A percentile compares a stretch with the other conserved stretches of the same genome.
phyloP scores from a whole-genome alignment of 169 alveolate genomes.

The Perkinsus marinus region DNA sequence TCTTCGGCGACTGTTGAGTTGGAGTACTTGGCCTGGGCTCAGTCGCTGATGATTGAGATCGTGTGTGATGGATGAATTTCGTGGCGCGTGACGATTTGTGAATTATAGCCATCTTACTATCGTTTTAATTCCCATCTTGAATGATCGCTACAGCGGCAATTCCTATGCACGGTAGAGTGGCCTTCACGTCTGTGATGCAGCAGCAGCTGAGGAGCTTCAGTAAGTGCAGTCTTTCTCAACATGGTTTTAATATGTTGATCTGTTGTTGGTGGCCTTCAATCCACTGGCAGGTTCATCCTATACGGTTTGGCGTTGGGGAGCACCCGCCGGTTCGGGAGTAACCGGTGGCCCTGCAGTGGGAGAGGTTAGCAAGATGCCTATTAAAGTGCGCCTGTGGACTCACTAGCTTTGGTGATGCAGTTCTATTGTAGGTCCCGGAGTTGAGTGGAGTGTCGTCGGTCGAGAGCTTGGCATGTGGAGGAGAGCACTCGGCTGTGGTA shows the following conservation, averaged over 20 bases:
- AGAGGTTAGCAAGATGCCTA: not conserved
- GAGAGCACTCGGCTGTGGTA: not conserved
- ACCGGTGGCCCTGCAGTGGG: not conserved
- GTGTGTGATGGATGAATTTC: no score
- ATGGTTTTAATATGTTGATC: no score
- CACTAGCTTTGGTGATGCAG: not conserved
- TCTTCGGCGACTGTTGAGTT: no score
- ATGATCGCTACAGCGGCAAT: not conserved
- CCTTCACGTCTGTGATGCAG: not conserved
- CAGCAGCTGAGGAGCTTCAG: not conserved
- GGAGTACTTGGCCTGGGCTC: no score
- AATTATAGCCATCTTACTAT: not conserved
- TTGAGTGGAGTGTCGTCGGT: not conserved
- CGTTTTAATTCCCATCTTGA: not conserved
- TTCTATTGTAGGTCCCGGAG: not conserved
- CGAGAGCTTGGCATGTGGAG: not conserved
- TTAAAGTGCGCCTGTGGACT: not conserved
- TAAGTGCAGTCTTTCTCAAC: not conserved
- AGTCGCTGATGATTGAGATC: no score
- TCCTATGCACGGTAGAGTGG: not conserved
- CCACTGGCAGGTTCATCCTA: not conserved
- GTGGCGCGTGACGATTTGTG: not conserved
- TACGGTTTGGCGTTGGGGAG: not conserved
- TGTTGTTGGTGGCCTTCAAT: no score
- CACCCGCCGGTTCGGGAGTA: not conserved